A percentile compares a stretch with the other conserved stretches of the same genome.
Conservation (phyloP, 2,329 filamentous ascomycete species). For the Sodiomyces alkalinus region DNA sequence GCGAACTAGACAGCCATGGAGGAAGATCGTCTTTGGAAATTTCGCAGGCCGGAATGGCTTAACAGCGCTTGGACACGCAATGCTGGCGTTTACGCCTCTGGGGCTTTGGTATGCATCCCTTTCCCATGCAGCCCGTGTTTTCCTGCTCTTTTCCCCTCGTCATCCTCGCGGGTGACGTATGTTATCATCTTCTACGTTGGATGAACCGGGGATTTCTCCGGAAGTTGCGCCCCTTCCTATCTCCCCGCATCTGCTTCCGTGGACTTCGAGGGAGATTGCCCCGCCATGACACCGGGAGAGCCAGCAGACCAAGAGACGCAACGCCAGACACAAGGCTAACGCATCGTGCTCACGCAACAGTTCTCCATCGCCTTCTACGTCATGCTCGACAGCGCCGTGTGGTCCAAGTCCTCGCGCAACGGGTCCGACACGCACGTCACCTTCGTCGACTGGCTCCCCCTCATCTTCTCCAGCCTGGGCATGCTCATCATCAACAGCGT, state of each 20-base stretch:
- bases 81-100: slow-evolving; percentile 45
- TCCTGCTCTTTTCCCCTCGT: too few species aligned
- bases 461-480: slow-evolving; percentile 50
- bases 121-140: too few species aligned
- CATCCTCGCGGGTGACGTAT: neutral
- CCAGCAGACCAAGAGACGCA: too few species aligned
- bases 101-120: slow-evolving; percentile 39
- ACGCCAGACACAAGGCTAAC: slow-evolving; percentile 4
- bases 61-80: slow-evolving; percentile 50
- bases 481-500: slow-evolving; percentile 61
- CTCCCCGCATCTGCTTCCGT: too few species aligned
- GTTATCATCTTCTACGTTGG: too few species aligned
- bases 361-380: slow-evolving; percentile 56
- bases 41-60: slow-evolving; percentile 50
- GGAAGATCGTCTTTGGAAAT: slow-evolving; percentile 54
- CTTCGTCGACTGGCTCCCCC: slow-evolving; percentile 55
- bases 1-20: too few species aligned
- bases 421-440: slow-evolving; percentile 45
- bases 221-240: too few species aligned
- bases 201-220: too few species aligned
- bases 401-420: slow-evolving; percentile 47
- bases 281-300: neutral
- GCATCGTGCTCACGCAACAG: slow-evolving; percentile 17
- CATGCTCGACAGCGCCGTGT: slow-evolving; percentile 52
- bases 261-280: neutral